Base-by-base conservation (phyloP, 169 alveolate genomes). In the Cryptosporidium meleagridis region DNA sequence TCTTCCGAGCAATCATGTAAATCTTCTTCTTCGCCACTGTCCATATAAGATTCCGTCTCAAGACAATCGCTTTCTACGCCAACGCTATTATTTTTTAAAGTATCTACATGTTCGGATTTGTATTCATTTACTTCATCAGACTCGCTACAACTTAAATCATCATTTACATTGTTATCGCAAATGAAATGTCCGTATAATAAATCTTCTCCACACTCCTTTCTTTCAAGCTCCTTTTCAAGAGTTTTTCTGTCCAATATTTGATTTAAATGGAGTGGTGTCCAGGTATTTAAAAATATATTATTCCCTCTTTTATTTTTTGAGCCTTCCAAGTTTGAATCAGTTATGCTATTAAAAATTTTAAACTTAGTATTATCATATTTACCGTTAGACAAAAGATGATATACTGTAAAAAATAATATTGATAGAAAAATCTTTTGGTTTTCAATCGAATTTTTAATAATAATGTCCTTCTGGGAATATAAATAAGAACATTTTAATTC, bases 181-280 rank as follows among this genome's bases (percentile, higher is more conserved):
- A 91, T 33, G 16, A 91, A 75, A 31, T 92, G 89, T 33, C 75
- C 85, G 55, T 73, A 92, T 45, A 92, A 67, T 31, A 92, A 84
- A 52, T 92, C 86, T 35, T 92, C 91, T 8, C 91, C 91, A 31
- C 87, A 55, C 29, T 71, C 85, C 29, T 85, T 69, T 37, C 92
- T 65, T 48, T 75, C 86, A 37, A 91, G 71, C 35, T 92, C 95
- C 65, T 61, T 91, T 85, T 93, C 95, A 39, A 94, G 86, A 7
- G 92, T 91, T 37, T 85, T 86, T 33, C 93, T 70, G 59, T 93
- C 95, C 41, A 84, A 51, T 12, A 94, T 92, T 69, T 94, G 95
- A 51, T 93, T 85, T 58, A 94, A 92, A 69, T 91, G 80, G 21
- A 94, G 70, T 45, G 97, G 97, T 39, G 91, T 91, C 96, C 96